Evolutionary conservation across 2,329 filamentous ascomycete genomes (phyloP).

Genomic region (Fusarium sp.): DNA sequence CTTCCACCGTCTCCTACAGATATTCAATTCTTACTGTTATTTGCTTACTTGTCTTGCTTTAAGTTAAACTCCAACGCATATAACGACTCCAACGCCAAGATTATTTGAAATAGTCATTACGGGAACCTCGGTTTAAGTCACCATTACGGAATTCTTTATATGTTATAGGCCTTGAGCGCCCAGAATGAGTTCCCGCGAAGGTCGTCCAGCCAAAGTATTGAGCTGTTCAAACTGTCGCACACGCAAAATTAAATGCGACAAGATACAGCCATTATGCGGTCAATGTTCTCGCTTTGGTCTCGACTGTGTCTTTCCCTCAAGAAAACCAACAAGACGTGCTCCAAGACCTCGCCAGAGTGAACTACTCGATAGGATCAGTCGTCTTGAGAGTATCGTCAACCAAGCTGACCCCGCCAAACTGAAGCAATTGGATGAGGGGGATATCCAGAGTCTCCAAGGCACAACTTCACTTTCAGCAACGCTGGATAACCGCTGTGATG

Average conservation of each 20-base stretch:
- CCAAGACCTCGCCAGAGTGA: slow-evolving; percentile 57
- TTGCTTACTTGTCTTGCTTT: not conserved
- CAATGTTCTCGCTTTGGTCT: slow-evolving; percentile 62
- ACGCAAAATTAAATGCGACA: slow-evolving; percentile 71
- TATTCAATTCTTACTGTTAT: not conserved
- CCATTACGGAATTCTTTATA: not conserved
- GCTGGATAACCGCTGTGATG: slow-evolving; percentile 29
- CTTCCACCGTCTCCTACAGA: slow-evolving; percentile 4
- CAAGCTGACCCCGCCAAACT: slow-evolving; percentile 53
- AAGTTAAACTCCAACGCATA: slow-evolving; percentile 23
- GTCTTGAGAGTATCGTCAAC: slow-evolving; percentile 60
- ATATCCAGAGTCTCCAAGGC: slow-evolving; percentile 8
- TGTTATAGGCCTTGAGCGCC: not conserved
- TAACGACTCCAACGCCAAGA: slow-evolving; percentile 10
- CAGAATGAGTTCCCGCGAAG: slow-evolving; percentile 38
- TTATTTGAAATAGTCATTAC: not conserved
- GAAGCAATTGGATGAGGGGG: slow-evolving; percentile 40
- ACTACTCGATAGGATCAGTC: slow-evolving; percentile 57
- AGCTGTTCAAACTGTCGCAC: slow-evolving; percentile 72
- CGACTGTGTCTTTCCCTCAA: slow-evolving; percentile 61
- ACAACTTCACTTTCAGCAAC: slow-evolving; percentile 10
- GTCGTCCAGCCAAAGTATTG: slow-evolving; percentile 51
- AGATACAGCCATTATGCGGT: slow-evolving; percentile 63
- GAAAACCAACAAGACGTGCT: slow-evolving; percentile 57
- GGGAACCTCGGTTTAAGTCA: not conserved